Evolutionary conservation across 805 yeast genomes (phyloP).

Genomic region (Torulaspora microellipsoides): DNA sequence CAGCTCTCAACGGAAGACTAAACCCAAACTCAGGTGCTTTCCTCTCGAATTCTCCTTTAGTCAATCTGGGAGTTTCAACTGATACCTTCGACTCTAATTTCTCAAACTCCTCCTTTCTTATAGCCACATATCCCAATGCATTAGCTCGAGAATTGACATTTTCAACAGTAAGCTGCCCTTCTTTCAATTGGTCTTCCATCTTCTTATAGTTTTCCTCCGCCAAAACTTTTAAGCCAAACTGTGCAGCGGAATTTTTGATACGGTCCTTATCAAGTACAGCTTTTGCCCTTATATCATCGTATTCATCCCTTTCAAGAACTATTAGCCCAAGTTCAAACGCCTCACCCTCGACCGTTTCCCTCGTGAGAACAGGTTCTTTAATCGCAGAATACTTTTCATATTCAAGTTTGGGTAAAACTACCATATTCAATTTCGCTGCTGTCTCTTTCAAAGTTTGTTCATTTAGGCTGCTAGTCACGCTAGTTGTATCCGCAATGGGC

Average conservation of each 20-base stretch:
- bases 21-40: constrained; percentile 17
- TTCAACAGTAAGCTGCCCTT: constrained; percentile 9
- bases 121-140: constrained; percentile 19
- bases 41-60: constrained; percentile 15
- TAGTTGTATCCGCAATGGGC: neutral
- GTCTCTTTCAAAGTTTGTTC: constrained; percentile 1
- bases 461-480: neutral
- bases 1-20: constrained; percentile 10
- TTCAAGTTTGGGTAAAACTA: constrained; percentile 20
- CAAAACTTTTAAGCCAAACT: constrained; percentile 11
- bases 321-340: constrained; percentile 7
- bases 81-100: constrained; percentile 3
- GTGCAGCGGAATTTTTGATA: constrained; percentile 9
- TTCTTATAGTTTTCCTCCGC: constrained; percentile 4
- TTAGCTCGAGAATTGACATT: constrained; percentile 16
- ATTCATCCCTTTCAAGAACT: constrained; percentile 2
- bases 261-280: constrained; percentile 4
- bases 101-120: constrained; percentile 13
- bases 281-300: constrained; percentile 3
- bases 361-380: neutral
- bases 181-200: constrained; percentile 8
- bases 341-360: constrained; percentile 1
- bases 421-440: constrained; percentile 18
- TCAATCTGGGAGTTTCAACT: constrained; percentile 6
- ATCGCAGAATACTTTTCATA: constrained; percentile 13